A percentile compares a stretch with the other conserved stretches of the same genome.
phyloP scores from a whole-genome alignment of 2,329 filamentous ascomycete genomes.

The Colletotrichum musicola region DNA sequence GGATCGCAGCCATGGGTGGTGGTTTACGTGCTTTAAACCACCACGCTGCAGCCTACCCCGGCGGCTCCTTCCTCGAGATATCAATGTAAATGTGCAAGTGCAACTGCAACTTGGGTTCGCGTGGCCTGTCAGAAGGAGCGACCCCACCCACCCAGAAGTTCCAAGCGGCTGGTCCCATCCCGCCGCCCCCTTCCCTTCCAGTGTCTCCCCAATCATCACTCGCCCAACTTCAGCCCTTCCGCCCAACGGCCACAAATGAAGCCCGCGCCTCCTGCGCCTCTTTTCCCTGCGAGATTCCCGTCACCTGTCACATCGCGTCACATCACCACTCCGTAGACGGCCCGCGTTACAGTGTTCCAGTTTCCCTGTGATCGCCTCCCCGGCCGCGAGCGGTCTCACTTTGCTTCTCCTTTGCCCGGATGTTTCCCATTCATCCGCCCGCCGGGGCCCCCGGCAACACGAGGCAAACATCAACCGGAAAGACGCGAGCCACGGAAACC shows the following conservation, averaged over 20 bases:
- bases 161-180: constrained; percentile 4
- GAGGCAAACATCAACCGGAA: constrained; percentile 8
- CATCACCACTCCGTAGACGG: constrained; percentile 3
- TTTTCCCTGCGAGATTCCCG: constrained; percentile 30
- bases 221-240: not conserved
- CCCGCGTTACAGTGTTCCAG: not conserved
- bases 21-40: not conserved
- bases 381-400: not conserved
- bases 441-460: not conserved
- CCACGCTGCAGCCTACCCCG: not conserved
- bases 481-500: not conserved
- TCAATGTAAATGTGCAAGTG: not conserved
- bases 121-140: not conserved
- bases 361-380: not conserved
- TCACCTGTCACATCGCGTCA: constrained; percentile 31
- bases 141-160: constrained; percentile 9
- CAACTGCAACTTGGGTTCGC: not conserved
- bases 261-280: not conserved
- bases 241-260: constrained; percentile 11
- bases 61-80: not conserved
- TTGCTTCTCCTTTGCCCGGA: not conserved
- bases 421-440: not conserved
- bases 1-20: not conserved
- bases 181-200: too few species aligned
- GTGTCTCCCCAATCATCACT: not conserved